Base-by-base conservation (phyloP, 768 basidiomycete genomes). In the Lentinula lateritia region DNA sequence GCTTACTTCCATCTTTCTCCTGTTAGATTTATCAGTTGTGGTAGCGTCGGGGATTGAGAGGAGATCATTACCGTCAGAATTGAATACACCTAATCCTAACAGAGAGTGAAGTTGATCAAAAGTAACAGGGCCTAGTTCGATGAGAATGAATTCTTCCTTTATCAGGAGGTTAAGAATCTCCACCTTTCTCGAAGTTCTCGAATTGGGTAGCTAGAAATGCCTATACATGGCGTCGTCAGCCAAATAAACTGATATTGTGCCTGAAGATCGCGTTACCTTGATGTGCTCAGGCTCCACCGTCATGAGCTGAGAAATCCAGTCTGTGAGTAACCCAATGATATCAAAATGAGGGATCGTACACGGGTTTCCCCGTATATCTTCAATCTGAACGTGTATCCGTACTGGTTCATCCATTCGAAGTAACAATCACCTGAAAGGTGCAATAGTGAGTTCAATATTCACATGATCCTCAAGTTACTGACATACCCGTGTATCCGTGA, bases 71-170 rank as follows among this genome's bases (percentile, higher is more conserved):
- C 62, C 18, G 18, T 59, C 58, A 34, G 58, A 59, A 28, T 81
- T 84, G 71, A 87, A 86, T 0, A 87, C 83, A 0, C 86, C 86
- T 5, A 76, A 76, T 13, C 86, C 86, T 3, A 86, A 71, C 5
- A 85, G 50, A 6, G 68, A 52, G 48, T 69, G 58, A 61, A 70
- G 61, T 48, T 61, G 63, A 13, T 65, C 52, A 60, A 62, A 64
- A 9, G 65, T 56, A 9, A 58, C 61, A 7, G 65, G 61, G 13
- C 68, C 69, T 68, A 58, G 18, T 41, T n/a, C 59, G n/a, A 39
- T 6, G 20, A 58, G 6, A 35, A 15, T 6, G 5, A 36, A 9
- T 36, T 3, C 12, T 28, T 52, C 15, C 65, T 65, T 15, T 34
- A 62, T n/a, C 57, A 60, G 39, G 64, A 34, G 10, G 18, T 52